phyloP scores from a whole-genome alignment of 164 flowering plant genomes.

The Vitis rotundifolia region DNA sequence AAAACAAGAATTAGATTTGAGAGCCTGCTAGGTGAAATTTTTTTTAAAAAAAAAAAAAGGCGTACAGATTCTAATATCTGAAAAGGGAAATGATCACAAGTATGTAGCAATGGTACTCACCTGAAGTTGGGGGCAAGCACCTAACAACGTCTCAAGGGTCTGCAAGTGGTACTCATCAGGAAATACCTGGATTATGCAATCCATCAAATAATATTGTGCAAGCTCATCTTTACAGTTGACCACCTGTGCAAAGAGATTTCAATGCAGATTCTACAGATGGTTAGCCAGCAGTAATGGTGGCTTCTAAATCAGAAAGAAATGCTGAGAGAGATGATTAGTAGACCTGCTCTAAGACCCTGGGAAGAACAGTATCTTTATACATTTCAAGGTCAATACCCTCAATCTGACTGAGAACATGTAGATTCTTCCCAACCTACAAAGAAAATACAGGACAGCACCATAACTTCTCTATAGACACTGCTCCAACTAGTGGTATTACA shows the following conservation, averaged over 20 bases:
- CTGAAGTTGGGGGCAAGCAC: constrained; percentile 98
- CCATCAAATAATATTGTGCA: constrained; percentile 96
- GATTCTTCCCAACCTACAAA: constrained; percentile 90
- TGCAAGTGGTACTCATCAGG: constrained; percentile 99
- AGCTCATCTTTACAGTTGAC: constrained; percentile 98
- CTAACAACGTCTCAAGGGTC: constrained; percentile 87
- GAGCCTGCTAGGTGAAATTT: too few species aligned
- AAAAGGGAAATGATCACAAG: background rate
- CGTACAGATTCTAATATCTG: too few species aligned
- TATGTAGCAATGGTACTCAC: constrained; percentile 31
- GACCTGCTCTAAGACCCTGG: constrained; percentile 95
- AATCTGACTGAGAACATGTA: constrained; percentile 95
- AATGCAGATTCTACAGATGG: constrained; percentile 10
- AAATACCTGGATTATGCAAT: constrained; percentile 97
- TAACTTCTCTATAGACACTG: constrained; percentile 1
- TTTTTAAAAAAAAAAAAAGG: background rate
- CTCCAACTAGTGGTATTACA: constrained; percentile 16
- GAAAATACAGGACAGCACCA: constrained; percentile 6
- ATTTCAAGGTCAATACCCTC: constrained; percentile 97
- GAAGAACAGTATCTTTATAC: constrained; percentile 93
- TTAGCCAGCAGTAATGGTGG: background rate
- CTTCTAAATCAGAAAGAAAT: too few species aligned
- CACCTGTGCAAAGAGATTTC: constrained; percentile 48
- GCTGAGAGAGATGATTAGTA: background rate
- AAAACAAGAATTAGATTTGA: too few species aligned